Evolutionary conservation across 768 basidiomycete species (phyloP).

Genomic region (Pisolithus microcarpus): DNA sequence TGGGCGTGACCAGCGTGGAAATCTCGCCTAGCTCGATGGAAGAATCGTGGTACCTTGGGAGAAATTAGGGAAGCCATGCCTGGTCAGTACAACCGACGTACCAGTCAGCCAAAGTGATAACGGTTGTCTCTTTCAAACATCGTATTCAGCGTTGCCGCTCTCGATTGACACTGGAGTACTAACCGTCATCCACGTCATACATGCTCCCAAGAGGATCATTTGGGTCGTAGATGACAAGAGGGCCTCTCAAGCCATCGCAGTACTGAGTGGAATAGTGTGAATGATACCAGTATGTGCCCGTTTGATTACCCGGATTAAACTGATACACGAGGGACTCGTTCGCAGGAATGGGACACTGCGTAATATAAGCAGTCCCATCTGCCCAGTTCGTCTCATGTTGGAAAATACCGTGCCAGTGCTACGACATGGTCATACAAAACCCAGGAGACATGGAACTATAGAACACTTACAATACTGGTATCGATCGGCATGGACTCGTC

Average conservation of each 20-base stretch:
- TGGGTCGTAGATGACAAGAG: slow-evolving; percentile 37
- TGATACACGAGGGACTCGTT: slow-evolving; percentile 19
- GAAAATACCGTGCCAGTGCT: slow-evolving; percentile 55
- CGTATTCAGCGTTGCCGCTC: neutral
- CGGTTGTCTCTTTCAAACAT: neutral
- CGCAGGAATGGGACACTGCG: slow-evolving; percentile 27
- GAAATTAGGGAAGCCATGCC: neutral
- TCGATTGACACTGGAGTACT: neutral
- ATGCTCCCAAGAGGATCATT: slow-evolving; percentile 30
- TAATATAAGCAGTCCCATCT: slow-evolving; percentile 38
- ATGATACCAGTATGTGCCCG: slow-evolving; percentile 32
- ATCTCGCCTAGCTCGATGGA: neutral
- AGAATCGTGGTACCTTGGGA: neutral
- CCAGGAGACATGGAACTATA: neutral
- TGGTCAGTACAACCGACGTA: neutral
- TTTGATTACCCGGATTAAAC: slow-evolving; percentile 16
- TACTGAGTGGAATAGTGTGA: slow-evolving; percentile 32
- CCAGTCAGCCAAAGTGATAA: slow-evolving; percentile 2
- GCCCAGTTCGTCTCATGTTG: slow-evolving; percentile 38
- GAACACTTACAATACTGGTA: slow-evolving; percentile 37
- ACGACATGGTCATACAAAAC: neutral
- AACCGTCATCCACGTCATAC: slow-evolving; percentile 44
- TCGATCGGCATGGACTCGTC: slow-evolving; percentile 42
- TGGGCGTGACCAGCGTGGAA: slow-evolving; percentile 1
- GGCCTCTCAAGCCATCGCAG: slow-evolving; percentile 33